phyloP scores from a whole-genome alignment of 805 yeast species.

The Phaffomyces antillensis region DNA sequence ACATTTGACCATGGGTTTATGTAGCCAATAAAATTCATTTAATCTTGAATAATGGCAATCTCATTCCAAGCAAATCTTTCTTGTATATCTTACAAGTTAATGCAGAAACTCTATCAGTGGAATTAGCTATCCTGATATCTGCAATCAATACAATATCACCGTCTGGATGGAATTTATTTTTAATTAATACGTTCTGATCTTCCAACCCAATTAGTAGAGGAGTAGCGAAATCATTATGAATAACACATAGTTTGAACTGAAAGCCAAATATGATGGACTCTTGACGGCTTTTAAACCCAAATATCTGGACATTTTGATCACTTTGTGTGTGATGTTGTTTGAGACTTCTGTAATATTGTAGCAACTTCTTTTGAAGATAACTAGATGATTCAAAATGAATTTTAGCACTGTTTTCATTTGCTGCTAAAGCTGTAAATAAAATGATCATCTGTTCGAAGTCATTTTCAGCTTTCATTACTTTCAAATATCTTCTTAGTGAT shows the following conservation, averaged over 20 bases:
- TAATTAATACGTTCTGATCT: neutral
- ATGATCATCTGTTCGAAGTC: neutral
- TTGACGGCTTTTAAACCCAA: neutral
- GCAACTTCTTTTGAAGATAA: neutral
- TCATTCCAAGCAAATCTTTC: neutral
- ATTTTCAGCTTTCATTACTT: neutral
- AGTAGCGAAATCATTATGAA: neutral
- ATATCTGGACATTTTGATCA: neutral
- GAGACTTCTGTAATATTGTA: neutral
- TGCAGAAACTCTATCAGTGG: neutral
- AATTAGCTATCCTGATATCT: neutral
- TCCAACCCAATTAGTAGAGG: neutral
- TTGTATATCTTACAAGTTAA: neutral
- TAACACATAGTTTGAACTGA: slow-evolving; percentile 2
- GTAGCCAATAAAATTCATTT: neutral
- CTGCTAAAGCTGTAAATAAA: slow-evolving; percentile 1
- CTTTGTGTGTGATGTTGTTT: neutral
- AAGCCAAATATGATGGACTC: slow-evolving; percentile 2
- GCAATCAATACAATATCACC: slow-evolving; percentile 2
- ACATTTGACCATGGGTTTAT: too few relatives aligned
- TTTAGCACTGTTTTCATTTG: neutral
- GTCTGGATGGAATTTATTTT: neutral
- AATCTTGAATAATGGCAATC: slow-evolving; percentile 1
- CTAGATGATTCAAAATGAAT: neutral
- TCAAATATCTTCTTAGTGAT: neutral